Evolutionary conservation across 192 early-diverging fungal species (phyloP).

Genomic region (Ambispora gerdemannii): DNA sequence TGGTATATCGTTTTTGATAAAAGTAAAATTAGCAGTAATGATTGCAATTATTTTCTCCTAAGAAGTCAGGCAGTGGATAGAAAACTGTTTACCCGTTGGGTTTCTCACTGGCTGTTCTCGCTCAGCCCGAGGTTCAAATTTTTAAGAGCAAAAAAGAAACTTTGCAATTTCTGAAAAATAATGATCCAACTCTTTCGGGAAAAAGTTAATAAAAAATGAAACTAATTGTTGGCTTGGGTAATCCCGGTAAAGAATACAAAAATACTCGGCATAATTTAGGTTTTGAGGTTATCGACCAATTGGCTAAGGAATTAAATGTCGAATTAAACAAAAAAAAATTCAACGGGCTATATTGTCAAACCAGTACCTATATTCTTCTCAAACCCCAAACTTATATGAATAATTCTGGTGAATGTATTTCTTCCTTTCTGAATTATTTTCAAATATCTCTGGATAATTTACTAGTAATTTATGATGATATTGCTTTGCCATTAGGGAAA

Average conservation of each 20-base stretch:
- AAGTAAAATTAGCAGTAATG: neutral
- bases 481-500: slow-evolving; percentile 15
- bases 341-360: slow-evolving; percentile 14
- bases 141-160: neutral
- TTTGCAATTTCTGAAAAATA: neutral
- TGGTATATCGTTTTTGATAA: neutral
- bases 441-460: slow-evolving; percentile 3
- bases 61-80: neutral
- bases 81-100: neutral
- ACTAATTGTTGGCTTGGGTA: slow-evolving; percentile 11
- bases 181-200: neutral
- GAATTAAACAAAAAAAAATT: slow-evolving; percentile 12
- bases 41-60: neutral
- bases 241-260: slow-evolving; percentile 17
- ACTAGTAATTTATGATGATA: slow-evolving; percentile 12
- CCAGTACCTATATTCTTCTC: slow-evolving; percentile 8
- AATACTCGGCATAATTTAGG: slow-evolving; percentile 22
- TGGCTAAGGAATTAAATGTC: slow-evolving; percentile 10
- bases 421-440: slow-evolving; percentile 3
- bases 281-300: neutral
- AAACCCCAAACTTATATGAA: slow-evolving; percentile 17
- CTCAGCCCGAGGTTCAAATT: slow-evolving; percentile 1
- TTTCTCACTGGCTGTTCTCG: neutral
- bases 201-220: neutral
- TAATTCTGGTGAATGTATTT: slow-evolving; percentile 7